Evolutionary conservation across 2,329 filamentous ascomycete species (phyloP), one percentile per base, ranked within the genome.

Genomic region (Claviceps sp.): DNA sequence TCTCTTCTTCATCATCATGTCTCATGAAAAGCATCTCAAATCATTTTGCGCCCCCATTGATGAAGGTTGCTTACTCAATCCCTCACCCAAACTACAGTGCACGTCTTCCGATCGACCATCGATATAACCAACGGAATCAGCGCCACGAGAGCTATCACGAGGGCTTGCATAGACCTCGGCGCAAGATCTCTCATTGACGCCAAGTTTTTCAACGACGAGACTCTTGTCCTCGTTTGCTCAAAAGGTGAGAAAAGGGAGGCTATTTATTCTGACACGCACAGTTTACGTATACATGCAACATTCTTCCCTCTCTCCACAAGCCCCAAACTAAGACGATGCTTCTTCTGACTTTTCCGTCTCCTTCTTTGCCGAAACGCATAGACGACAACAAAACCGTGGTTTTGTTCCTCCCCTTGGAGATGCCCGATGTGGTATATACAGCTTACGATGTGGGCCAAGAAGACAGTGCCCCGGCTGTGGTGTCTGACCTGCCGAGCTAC

Each of bases 201-300:
- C 14, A 82, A 84, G 61, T 88, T 89, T 60, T 73, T 87, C 44
- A 74, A 84, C 58, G 78, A 85, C 52, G 65, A 73, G 13, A 73
- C 69, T 0, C 63, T 89, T 1, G 71, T 89, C 50, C 58, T 87
- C 1, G 73, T 89, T 2, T 66, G 77, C 75, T 66, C 61, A 63
- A 44, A 57, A 50, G 69, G 74, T 72, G 30, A 5, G 17, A 22
- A 5, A 43, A n/a, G 16, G 41, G 13, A 22, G 8, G 17, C 6
- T 41, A n/a, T 11, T n/a, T n/a, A 3, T 19, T 4, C n/a, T 17
- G 8, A 1, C 10, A 41, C 30, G 11, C 30, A 34, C 10, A 34
- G 30, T 34, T 34, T 34, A 34, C 30, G 10, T 34, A 34, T 34
- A 11, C 30, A 11, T 41, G 11, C 11, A 41, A n/a, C 8, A 11